A percentile compares a stretch with the other conserved stretches of the same genome.
phyloP scores from a whole-genome alignment of 2,329 filamentous ascomycete genomes.

The Sporothrix pseudoabietina region DNA sequence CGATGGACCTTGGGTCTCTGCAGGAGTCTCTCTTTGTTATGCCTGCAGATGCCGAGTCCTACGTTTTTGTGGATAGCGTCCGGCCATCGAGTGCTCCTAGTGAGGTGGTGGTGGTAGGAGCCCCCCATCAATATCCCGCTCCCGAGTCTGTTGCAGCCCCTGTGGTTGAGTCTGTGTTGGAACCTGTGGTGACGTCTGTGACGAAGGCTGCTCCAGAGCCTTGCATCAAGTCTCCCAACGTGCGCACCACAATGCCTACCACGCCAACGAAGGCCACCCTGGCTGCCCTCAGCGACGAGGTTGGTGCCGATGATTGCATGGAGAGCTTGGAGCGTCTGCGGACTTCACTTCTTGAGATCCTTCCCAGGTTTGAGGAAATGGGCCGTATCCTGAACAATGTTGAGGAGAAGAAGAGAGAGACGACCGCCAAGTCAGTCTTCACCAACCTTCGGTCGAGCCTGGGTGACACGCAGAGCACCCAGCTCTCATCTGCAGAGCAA shows the following conservation, averaged over 20 bases:
- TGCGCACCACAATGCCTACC: neutral
- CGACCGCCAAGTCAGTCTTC: slow-evolving; percentile 13
- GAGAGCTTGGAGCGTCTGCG: neutral
- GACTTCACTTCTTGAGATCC: slow-evolving; percentile 6
- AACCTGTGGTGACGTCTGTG: neutral
- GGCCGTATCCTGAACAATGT: slow-evolving; percentile 6
- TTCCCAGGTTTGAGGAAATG: slow-evolving; percentile 26
- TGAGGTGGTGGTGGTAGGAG: neutral
- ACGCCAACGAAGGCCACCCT: neutral
- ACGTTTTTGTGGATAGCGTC: neutral
- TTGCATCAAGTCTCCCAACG: neutral
- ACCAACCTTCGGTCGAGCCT: neutral
- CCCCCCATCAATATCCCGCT: neutral
- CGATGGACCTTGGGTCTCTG: slow-evolving; percentile 31
- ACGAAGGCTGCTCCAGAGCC: neutral
- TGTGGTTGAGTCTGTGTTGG: neutral
- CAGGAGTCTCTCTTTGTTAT: neutral
- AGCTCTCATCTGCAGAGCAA: slow-evolving; percentile 7
- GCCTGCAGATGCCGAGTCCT: neutral
- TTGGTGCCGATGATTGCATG: neutral
- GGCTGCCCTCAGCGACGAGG: neutral
- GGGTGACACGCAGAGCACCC: neutral
- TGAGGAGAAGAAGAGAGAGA: slow-evolving; percentile 6
- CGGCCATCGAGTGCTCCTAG: neutral
- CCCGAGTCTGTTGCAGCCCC: neutral